Evolutionary conservation across 2,329 filamentous ascomycete species (phyloP), one percentile per base, ranked within the genome.

Genomic region (Amauroascus verrucosus): DNA sequence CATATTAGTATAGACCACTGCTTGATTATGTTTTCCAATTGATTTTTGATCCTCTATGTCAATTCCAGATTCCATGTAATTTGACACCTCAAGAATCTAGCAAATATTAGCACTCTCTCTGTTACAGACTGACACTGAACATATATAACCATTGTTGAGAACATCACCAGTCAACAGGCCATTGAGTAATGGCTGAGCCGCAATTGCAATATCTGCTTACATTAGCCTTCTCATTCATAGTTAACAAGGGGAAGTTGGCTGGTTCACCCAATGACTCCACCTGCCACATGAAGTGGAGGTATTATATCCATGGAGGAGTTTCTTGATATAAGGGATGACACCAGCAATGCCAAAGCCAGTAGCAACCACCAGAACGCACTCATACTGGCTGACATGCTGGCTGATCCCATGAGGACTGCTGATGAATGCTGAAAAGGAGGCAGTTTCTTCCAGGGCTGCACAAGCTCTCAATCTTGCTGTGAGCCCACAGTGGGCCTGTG

Each of bases 281-380:
- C 52, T 67, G 59, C 62, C 60, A 67, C 6, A 67, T 56, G 14
- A 68, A 53, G 56, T 65, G 56, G 37, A 67, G 14, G 59, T 58
- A 41, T 65, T 62, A 40, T 64, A 64, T 11, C 59, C 57, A 38
- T 65, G 49, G 38, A 70, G 60, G 1, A 68, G 55, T 54, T 67
- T 41, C 48, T 63, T 65, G 7, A 68, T 40, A 55, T 67, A 66
- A n/a, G 60, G 60, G 46, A 68, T 48, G 22, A 62, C 55, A 26
- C 58, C 59, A 24, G 58, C 58, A 26, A 69, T 65, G 3, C 65
- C 59, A 35, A 64, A 65, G 24, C 61, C 60, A 51, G 56, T 66
- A 13, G 65, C 61, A n/a, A 69, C 55, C 53, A 68, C 61, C 8
- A 69, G 47, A 38, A 68, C 57, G 22, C 49, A 64, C 45, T 64